Evolutionary conservation across 2,329 filamentous ascomycete genomes (phyloP), one percentile per base, ranked within the genome.

Genomic region (Sclerotinia borealis): DNA sequence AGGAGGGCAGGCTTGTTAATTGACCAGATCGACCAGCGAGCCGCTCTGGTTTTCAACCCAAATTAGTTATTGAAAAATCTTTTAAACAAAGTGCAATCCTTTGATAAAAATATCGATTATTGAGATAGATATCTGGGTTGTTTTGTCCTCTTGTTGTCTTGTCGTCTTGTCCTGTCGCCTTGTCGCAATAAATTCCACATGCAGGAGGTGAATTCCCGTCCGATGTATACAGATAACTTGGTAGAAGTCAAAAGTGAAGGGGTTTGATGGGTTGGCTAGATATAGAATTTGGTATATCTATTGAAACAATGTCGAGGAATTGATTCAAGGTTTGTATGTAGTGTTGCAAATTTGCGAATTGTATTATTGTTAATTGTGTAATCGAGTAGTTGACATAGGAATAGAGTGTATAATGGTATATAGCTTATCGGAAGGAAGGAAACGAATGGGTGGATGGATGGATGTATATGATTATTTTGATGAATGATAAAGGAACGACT

Each of bases 1-100:
- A 43, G 52, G 52, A 56, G 27, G 25, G 36, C 54, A 11, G 41
- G 41, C 52, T 58, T 63, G 43, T 45, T 34, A 47, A 55, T 49
- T 50, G 60, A 62, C 60, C 60, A 62, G 60, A 55, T 49, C 60
- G 60, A 62, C 60, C 60, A 62, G 60, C 60, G 60, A 62, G 60
- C 60, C 60, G 52, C 60, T 56, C 43, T 50, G 60, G 49, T 61
- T 39, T 60, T 49, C 31, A 48, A 13, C 41, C 34, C 58, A 41
- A 60, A 61, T 61, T 52, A 61, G 15, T 58, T 36, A 15, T 41
- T 11, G 48, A 43, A 52, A 52, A 61, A 50, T 52, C 27, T 51
- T 61, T 50, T 27, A 41, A 41, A 52, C 36, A 22, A 31, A 45
- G 22, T 15, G 2, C 3, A 34, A 34, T 45, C 29, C 19, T 50